Base-by-base conservation (phyloP, 306 rosid genomes). In the Pachyrhizus erosus region DNA sequence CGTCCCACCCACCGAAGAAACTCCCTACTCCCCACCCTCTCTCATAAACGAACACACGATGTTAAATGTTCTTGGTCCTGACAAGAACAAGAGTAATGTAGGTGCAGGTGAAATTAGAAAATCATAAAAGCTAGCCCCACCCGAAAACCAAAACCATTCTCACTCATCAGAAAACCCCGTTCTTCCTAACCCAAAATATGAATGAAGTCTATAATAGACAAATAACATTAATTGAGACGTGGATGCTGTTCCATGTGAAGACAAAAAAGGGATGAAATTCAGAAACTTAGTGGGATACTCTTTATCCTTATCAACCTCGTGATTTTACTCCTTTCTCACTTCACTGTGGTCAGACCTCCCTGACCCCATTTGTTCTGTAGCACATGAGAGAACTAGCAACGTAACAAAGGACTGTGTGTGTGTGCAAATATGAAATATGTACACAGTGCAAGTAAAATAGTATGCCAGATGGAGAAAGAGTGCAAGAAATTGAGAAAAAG, bases 321-420 rank as follows among this genome's bases (percentile, higher is more conserved):
- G 84, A 78, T 48, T 45, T 84, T 84, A 24, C 91, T 86, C 84
- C 60, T 81, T 81, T 70, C 46, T 84, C 86, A 78, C 82, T 80
- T 76, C 24, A 75, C 74, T 80, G 31, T 65, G 60, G 37, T 82
- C 91, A 71, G 73, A 86, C 61, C 65, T 79, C 65, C 83, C 80
- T 75, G 80, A 31, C 78, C 86, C 80, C 82, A 43, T 55, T 5
- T 64, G 4, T 51, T 52, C 83, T 60, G 66, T 45, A 58, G 37
- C 77, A 51, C 68, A 18, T 27, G 6, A 17, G 23, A 52, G 17
- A 58, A 58, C 31, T 54, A n/a, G 7, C 29, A 12, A 62, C 24
- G 45, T 34, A 26, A 52, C 27, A 11, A 12, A 9, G 48, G 34
- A 70, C 31, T 45, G 27, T 20, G 4, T n/a, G 3, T 37, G 4